Percentiles rank a stretch among this genome's conserved stretches.
Evolutionary conservation across 106 monocot species (phyloP).

Genomic region (Agapanthus africanus): DNA sequence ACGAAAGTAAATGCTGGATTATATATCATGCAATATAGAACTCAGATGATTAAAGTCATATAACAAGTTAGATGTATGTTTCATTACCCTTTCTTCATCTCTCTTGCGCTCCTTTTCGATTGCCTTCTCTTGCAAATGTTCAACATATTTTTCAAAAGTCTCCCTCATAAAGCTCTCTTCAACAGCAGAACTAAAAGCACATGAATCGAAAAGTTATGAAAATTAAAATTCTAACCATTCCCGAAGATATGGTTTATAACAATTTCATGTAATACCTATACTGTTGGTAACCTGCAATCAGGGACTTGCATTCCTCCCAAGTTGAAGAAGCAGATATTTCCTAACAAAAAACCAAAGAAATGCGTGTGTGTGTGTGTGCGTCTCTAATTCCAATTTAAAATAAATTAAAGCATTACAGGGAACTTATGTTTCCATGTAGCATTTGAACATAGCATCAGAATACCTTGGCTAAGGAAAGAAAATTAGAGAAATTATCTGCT

Average conservation of each 20-base stretch:
- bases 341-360: conserved; percentile 25
- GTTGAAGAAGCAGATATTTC: conserved; percentile 75
- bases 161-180: conserved; percentile 66
- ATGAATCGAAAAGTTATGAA: background rate
- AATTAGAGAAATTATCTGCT: conserved; percentile 71
- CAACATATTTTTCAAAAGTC: conserved; percentile 76
- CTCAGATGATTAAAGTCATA: background rate
- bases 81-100: conserved; percentile 82
- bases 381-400: too few species aligned
- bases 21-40: background rate
- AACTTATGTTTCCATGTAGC: background rate
- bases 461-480: conserved; percentile 77
- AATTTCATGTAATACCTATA: conserved; percentile 40
- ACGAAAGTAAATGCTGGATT: background rate
- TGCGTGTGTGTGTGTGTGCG: too few species aligned
- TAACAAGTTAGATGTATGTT: background rate
- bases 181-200: conserved; percentile 39
- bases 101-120: conserved; percentile 87
- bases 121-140: conserved; percentile 68
- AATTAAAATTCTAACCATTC: background rate
- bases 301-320: conserved; percentile 78
- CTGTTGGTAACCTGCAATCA: conserved; percentile 79
- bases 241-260: background rate
- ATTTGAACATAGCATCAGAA: background rate
- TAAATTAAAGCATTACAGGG: background rate